A percentile compares a stretch with the other conserved stretches of the same genome.
phyloP scores from a whole-genome alignment of 345 rosid genomes.

The Salix exigua region DNA sequence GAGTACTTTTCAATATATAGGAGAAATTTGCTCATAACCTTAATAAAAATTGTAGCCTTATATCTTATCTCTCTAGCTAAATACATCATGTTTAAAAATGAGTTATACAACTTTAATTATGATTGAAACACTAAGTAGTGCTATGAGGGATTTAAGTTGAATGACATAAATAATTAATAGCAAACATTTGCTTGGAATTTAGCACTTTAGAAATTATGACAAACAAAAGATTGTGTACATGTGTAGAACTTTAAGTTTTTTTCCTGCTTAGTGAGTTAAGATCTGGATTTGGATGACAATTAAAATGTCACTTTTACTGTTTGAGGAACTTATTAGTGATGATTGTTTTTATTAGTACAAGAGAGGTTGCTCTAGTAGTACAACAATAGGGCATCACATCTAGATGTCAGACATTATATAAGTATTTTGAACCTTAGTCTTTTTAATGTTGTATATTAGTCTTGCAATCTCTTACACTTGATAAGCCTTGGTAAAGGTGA shows the following conservation, averaged over 20 bases:
- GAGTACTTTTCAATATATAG: not conserved
- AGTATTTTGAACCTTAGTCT: not conserved
- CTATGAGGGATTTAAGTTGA: rapidly evolving
- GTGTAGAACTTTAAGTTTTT: no score
- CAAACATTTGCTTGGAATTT: not conserved
- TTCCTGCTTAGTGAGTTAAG: not conserved
- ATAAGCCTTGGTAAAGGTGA: not conserved
- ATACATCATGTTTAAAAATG: not conserved
- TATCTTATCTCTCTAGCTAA: not conserved
- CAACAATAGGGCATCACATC: rapidly evolving
- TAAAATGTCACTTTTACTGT: not conserved
- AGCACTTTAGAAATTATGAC: not conserved
- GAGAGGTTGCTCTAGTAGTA: no score
- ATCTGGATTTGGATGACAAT: not conserved
- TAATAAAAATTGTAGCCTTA: not conserved
- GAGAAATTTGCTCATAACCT: rapidly evolving
- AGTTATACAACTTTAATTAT: not conserved
- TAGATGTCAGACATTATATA: no score
- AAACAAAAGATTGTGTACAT: no score
- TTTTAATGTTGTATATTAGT: no score
- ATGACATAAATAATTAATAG: not conserved
- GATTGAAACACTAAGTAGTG: not conserved
- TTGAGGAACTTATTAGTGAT: rapidly evolving
- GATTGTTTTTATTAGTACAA: not conserved
- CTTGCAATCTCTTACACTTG: not conserved